These are phyloP conservation scores for Nothomitra cinnamomea DNA, from an alignment of 2,329 filamentous ascomycete genomes.

Conservation along the genomic window DNA sequence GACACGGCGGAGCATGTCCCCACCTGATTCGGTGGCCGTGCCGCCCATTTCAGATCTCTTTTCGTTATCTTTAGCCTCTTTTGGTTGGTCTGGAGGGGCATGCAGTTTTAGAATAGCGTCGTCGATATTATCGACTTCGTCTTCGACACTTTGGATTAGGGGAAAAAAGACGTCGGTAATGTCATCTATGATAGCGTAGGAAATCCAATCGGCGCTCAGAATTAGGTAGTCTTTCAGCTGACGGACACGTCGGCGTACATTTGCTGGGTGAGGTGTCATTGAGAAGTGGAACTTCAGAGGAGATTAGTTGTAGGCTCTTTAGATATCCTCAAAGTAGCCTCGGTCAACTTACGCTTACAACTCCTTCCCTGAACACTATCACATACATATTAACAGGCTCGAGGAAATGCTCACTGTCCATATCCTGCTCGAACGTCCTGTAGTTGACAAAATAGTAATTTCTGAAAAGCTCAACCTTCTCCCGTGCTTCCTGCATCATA, in stretches of 20 bases:
- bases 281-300: slow-evolving; percentile 62
- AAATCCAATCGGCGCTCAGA: slow-evolving; percentile 92
- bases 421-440: slow-evolving; percentile 90
- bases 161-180: slow-evolving; percentile 94
- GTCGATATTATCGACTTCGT: slow-evolving; percentile 94
- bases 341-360: slow-evolving; percentile 43
- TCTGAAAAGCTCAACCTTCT: slow-evolving; percentile 94
- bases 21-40: slow-evolving; percentile 27
- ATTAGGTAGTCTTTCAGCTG: slow-evolving; percentile 90
- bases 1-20: slow-evolving; percentile 81
- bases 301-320: not conserved
- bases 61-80: slow-evolving; percentile 24
- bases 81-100: slow-evolving; percentile 30
- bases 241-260: slow-evolving; percentile 81
- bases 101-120: slow-evolving; percentile 77
- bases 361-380: slow-evolving; percentile 87
- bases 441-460: slow-evolving; percentile 99
- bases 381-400: slow-evolving; percentile 97
- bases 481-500: slow-evolving; percentile 88
- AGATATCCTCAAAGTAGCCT: not conserved
- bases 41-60: slow-evolving; percentile 1
- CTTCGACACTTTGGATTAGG: slow-evolving; percentile 80
- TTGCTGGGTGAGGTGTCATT: slow-evolving; percentile 89
- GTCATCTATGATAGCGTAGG: slow-evolving; percentile 93
- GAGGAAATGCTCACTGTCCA: slow-evolving; percentile 72